Evolutionary conservation across 305 asterid species (phyloP), one percentile per base, ranked within the genome.

Genomic region (Ajuga reptans): DNA sequence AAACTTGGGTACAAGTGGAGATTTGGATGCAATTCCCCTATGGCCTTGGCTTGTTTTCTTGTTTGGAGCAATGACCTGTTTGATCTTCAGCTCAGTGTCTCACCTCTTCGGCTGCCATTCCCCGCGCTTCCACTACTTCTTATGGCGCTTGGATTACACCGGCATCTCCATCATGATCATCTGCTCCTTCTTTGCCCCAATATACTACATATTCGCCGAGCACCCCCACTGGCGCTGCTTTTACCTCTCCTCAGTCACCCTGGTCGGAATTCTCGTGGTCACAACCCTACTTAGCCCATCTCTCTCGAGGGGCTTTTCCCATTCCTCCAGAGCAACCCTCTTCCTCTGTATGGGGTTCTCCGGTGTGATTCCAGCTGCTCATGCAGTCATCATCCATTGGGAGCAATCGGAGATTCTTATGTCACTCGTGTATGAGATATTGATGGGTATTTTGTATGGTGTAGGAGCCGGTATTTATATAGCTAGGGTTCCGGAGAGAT

Each of bases 1-100:
- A 77, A 54, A 72, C 55, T 33, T 77, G 43, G 71, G 53, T 12
- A 42, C 68, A 6, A 71, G 18, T 51, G 64, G 51, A 68, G 77
- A 69, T 41, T 50, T 77, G 0, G 55, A 58, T 50, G 42, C 81
- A 31, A 29, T 88, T 45, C 86, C 92, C n/a, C 55, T 71, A 64
- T 90, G 96, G 97, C 97, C 97, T 6, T 90, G 97, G 97, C 83
- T 90, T 54, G 84, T 88, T 31, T 90, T 88, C 85, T 76, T 90
- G 43, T 78, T 71, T 16, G 97, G 97, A 31, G 92, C 96, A 39
- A 90, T 87, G 91, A 9, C 80, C 65, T 91, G 97, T 71, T 75
- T 91, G 64, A 72, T 87, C 11, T 81, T 78, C 54, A 91, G 96
- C 78, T 72, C 92, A 0, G 53, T 84, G 3, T 89, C 97, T 79